Base-by-base conservation (phyloP, 371 early-diverging fungal genomes). In the Mucor ambiguus region DNA sequence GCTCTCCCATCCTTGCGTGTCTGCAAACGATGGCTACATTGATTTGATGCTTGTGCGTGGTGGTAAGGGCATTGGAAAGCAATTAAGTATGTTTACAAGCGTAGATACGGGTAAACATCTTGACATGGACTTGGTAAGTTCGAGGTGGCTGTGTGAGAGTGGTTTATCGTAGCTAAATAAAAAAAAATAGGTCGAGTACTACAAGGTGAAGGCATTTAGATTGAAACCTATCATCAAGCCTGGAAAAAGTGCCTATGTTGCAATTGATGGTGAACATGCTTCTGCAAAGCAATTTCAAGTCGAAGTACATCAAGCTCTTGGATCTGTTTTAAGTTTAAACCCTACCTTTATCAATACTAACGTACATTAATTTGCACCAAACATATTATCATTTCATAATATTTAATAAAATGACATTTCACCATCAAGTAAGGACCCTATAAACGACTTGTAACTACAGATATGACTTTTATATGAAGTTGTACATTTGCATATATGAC, bases 251-350 rank as follows among this genome's bases (percentile, higher is more conserved):
- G 80, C 81, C 0, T 87, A 79, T 59, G 77, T 89, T 5, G 80
- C 87, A 3, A 83, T 89, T 55, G 89, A 89, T 69, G 89, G 89
- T 16, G 89, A 89, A 35, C 86, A 83, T 61, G 83, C 85, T 26
- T 84, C 86, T 8, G 73, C 75, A 22, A 78, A 80, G 30, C 83
- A 87, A 3, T 86, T 87, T 63, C 89, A 89, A 61, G 86, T 86
- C 8, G 84, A 89, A 60, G 86, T 85, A 10, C 87, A 87, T 68
- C 81, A 81, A 48, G 72, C 78, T n/a, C 67, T 87, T 22, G 78
- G 76, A 16, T 79, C 74, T 52, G 76, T 87, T 4, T 58, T 87
- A 26, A 80, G 82, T 32, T 62, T 87, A 41, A 72, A 81, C 33
- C 66, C 75, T 29, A 61, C 52, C 16, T 80, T 67, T 75, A 43